Evolutionary conservation across 2,329 filamentous ascomycete genomes (phyloP).

Genomic region (Zymoseptoria brevis): DNA sequence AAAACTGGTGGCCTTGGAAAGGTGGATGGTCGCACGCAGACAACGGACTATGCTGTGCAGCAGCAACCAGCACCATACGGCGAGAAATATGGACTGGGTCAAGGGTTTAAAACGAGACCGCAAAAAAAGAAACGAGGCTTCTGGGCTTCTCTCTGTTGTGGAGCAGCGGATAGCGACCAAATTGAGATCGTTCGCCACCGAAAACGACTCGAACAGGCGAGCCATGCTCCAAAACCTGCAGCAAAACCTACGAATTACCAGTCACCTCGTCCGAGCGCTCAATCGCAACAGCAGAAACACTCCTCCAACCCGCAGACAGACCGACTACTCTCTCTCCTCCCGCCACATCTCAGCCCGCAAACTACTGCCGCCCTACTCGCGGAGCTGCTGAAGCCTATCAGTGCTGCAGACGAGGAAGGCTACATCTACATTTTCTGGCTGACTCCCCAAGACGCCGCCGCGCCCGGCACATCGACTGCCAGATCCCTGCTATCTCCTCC

Average conservation of each 20-base stretch:
- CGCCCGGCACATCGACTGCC: slow-evolving; percentile 40
- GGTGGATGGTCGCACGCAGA: neutral
- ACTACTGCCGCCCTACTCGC: slow-evolving; percentile 63
- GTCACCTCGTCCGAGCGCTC: slow-evolving; percentile 5
- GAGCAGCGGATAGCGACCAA: slow-evolving; percentile 33
- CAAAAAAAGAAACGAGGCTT: slow-evolving; percentile 32
- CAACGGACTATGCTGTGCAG: neutral
- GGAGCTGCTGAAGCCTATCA: slow-evolving; percentile 70
- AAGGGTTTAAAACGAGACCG: slow-evolving; percentile 5
- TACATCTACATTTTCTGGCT: slow-evolving; percentile 99
- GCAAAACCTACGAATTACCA: slow-evolving; percentile 5
- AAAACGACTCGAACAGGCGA: slow-evolving; percentile 22
- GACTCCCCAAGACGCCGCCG: slow-evolving; percentile 54
- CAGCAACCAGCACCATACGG: neutral
- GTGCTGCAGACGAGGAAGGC: slow-evolving; percentile 66
- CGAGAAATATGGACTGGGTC: neutral
- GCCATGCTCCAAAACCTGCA: slow-evolving; percentile 4
- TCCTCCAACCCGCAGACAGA: slow-evolving; percentile 23
- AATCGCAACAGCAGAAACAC: slow-evolving; percentile 5
- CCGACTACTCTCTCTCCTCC: slow-evolving; percentile 59
- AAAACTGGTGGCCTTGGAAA: neutral
- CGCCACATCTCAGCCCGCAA: slow-evolving; percentile 55
- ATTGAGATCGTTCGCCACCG: slow-evolving; percentile 38
- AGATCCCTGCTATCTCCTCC: slow-evolving; percentile 26
- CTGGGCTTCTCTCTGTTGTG: slow-evolving; percentile 38